Conservation (phyloP, 441 rosid species). For the Macaranga tanarius region DNA sequence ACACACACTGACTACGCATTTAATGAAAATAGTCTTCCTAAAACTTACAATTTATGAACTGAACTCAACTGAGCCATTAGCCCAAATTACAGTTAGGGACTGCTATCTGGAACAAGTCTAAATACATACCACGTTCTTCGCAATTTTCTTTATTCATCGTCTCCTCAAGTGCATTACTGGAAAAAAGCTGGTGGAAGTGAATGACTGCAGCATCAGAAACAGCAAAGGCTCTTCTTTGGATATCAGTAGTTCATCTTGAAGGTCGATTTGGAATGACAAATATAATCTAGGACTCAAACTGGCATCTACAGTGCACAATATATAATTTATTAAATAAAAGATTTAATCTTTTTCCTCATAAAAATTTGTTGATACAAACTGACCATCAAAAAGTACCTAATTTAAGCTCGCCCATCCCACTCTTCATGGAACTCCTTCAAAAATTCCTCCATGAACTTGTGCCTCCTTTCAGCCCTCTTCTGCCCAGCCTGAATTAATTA, state of each 20-base stretch:
- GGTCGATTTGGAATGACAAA: neutral
- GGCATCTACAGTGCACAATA: neutral
- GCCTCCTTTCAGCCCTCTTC: slow-evolving; percentile 72
- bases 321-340: neutral
- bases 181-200: neutral
- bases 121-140: no score
- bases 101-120: no score
- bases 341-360: neutral
- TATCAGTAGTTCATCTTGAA: neutral
- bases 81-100: no score
- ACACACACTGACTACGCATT: neutral
- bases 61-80: no score
- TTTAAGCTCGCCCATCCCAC: slow-evolving; percentile 72
- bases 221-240: neutral
- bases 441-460: slow-evolving; percentile 68
- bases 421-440: slow-evolving; percentile 63
- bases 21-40: neutral
- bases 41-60: no score
- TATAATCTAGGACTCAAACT: neutral
- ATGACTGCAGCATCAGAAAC: neutral
- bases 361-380: neutral
- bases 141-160: no score
- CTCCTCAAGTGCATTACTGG: neutral
- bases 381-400: neutral
- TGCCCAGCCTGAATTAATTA: slow-evolving; percentile 56